These are phyloP conservation scores for Sugiyamaella novakii DNA, from an alignment of 1,139 yeast genomes.

Conservation along the genomic window DNA sequence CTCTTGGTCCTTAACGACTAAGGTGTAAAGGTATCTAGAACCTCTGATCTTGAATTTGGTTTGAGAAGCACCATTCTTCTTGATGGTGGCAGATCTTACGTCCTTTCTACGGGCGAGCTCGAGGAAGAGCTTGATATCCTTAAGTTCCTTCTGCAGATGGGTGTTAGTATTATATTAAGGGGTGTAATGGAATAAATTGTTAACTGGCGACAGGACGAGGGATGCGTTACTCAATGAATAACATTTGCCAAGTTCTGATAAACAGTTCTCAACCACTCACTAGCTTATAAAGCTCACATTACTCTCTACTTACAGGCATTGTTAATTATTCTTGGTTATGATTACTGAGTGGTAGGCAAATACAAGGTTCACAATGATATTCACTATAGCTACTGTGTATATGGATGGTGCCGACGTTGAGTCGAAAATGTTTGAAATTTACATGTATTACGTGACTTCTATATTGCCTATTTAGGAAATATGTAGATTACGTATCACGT, in stretches of 20 bases:
- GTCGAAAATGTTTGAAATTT: constrained; percentile 4
- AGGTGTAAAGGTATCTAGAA: constrained; percentile 90
- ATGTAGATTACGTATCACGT: too few species aligned
- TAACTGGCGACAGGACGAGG: too few species aligned
- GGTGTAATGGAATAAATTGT: too few species aligned
- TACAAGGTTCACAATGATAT: constrained; percentile 15
- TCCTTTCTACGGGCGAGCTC: constrained; percentile 97
- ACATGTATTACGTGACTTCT: constrained; percentile 17
- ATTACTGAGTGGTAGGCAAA: constrained; percentile 18
- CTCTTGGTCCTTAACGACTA: constrained; percentile 93
- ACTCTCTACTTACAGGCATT: constrained; percentile 29
- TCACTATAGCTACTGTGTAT: constrained; percentile 2
- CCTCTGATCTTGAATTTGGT: constrained; percentile 99
- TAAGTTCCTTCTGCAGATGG: constrained; percentile 58
- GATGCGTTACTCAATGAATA: too few species aligned
- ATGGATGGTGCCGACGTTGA: neutral
- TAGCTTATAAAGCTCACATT: too few species aligned
- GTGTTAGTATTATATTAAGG: constrained; percentile 2
- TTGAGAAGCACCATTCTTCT: constrained; percentile 90
- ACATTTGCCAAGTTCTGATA: too few species aligned
- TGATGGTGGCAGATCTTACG: constrained; percentile 90
- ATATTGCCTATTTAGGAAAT: constrained; percentile 19
- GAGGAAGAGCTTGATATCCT: constrained; percentile 96
- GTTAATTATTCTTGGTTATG: constrained; percentile 22
- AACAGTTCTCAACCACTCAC: too few species aligned